Percentiles rank a stretch among this genome's conserved stretches.
These are phyloP conservation scores for Hyaloscypha finlandica DNA, from an alignment of 495 filamentous ascomycete genomes.

Conservation along the genomic window DNA sequence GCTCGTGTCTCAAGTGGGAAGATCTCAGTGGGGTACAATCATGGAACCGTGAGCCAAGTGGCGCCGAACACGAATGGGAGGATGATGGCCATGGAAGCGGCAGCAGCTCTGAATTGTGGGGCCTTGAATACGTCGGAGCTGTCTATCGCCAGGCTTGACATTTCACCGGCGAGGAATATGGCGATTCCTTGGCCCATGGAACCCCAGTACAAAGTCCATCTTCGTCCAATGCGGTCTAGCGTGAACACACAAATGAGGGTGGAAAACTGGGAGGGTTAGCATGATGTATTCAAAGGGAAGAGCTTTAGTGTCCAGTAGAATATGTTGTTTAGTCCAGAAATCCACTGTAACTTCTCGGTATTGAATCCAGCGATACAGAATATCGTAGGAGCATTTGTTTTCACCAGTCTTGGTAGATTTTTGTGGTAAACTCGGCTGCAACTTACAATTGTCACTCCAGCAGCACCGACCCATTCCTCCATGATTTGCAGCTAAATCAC, in stretches of 20 bases:
- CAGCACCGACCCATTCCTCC: slow-evolving; percentile 75
- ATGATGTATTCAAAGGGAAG: neutral
- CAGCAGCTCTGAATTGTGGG: slow-evolving; percentile 59
- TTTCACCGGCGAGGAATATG: slow-evolving; percentile 60
- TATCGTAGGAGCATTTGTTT: slow-evolving; percentile 55
- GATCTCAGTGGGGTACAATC: slow-evolving; percentile 73
- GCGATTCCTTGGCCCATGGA: slow-evolving; percentile 62
- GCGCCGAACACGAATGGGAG: slow-evolving; percentile 71
- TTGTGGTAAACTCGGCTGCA: neutral
- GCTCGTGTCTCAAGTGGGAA: slow-evolving; percentile 69
- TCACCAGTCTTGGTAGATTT: slow-evolving; percentile 33
- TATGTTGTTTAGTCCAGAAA: slow-evolving; percentile 68
- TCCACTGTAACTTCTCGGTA: slow-evolving; percentile 63
- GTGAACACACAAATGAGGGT: slow-evolving; percentile 67
- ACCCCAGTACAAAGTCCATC: slow-evolving; percentile 71
- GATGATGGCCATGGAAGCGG: slow-evolving; percentile 68
- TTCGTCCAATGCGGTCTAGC: slow-evolving; percentile 66
- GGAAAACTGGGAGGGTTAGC: slow-evolving; percentile 26
- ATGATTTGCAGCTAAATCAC: slow-evolving; percentile 75
- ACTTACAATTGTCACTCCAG: slow-evolving; percentile 65
- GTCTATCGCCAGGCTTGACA: slow-evolving; percentile 48
- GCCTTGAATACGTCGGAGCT: slow-evolving; percentile 43
- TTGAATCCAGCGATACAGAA: slow-evolving; percentile 67
- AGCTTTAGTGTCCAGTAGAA: slow-evolving; percentile 51
- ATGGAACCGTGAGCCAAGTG: slow-evolving; percentile 72